Evolutionary conservation across 2,329 filamentous ascomycete genomes (phyloP).

Genomic region (Curvularia spicifera): DNA sequence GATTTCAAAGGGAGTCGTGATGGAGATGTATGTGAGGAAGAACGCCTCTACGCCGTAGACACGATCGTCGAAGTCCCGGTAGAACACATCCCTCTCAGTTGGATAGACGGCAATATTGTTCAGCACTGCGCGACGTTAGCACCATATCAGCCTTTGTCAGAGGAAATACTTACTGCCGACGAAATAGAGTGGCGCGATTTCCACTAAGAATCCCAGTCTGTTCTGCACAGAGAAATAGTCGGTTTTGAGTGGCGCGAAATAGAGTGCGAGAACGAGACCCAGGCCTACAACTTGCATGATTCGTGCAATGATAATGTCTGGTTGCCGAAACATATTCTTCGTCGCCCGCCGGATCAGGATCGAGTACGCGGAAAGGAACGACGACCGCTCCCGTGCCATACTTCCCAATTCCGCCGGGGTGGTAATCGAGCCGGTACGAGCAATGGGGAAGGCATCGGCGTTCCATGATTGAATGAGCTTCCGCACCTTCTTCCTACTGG

Average conservation of each 20-base stretch:
- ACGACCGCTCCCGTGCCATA: slow-evolving; percentile 67
- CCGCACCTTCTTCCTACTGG: slow-evolving; percentile 68
- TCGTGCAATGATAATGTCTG: slow-evolving; percentile 44
- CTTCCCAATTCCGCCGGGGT: slow-evolving; percentile 75
- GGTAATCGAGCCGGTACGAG: slow-evolving; percentile 54
- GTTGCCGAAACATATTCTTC: slow-evolving; percentile 63
- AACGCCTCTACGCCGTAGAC: slow-evolving; percentile 76
- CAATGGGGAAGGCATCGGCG: slow-evolving; percentile 33
- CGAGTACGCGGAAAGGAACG: slow-evolving; percentile 68
- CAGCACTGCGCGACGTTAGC: slow-evolving; percentile 58
- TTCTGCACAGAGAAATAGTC: slow-evolving; percentile 75
- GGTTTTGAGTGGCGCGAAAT: slow-evolving; percentile 73
- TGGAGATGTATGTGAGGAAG: slow-evolving; percentile 70
- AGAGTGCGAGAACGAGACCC: slow-evolving; percentile 46
- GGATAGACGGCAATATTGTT: slow-evolving; percentile 80
- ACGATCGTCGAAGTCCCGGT: slow-evolving; percentile 75
- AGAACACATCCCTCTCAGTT: slow-evolving; percentile 75
- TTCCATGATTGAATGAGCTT: slow-evolving; percentile 67
- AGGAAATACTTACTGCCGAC: slow-evolving; percentile 60
- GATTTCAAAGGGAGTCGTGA: slow-evolving; percentile 76
- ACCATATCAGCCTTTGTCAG: background rate
- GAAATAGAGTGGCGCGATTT: slow-evolving; percentile 74
- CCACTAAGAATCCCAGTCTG: slow-evolving; percentile 74
- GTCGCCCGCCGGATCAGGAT: slow-evolving; percentile 70
- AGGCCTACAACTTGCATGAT: slow-evolving; percentile 50